These are phyloP conservation scores for Penicillium cosmopolitanum DNA, from an alignment of 495 filamentous ascomycete genomes.

Conservation along the genomic window DNA sequence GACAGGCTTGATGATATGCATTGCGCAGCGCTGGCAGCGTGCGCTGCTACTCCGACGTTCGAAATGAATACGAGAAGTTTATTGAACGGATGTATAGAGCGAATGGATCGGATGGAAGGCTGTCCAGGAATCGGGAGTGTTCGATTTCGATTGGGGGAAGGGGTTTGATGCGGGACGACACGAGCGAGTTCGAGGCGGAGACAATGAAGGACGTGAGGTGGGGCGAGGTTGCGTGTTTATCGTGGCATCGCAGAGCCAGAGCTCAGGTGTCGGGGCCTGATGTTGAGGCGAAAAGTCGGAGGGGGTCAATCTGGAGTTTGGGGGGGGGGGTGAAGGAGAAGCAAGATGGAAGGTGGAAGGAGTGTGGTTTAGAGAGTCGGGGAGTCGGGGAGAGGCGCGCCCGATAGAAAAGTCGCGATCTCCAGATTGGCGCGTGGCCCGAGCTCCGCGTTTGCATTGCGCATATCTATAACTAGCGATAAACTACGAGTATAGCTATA, in stretches of 20 bases:
- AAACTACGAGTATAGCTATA: too few species aligned
- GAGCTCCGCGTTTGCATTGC: conserved; percentile 38
- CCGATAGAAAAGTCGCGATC: conserved; percentile 49
- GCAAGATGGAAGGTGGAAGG: background rate
- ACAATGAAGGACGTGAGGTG: background rate
- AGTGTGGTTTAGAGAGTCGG: background rate
- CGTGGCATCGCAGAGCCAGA: conserved; percentile 36
- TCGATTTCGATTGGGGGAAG: background rate
- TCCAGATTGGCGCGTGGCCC: conserved; percentile 43
- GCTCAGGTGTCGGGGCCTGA: conserved; percentile 5
- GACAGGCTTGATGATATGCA: conserved; percentile 91
- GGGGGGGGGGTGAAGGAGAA: background rate
- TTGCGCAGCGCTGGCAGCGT: conserved; percentile 38
- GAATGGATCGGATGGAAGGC: background rate
- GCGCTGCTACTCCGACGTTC: conserved; percentile 5
- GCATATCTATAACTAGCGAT: background rate
- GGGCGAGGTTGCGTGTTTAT: conserved; percentile 17
- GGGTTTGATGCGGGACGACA: background rate
- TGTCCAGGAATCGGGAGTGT: background rate
- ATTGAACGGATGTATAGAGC: background rate
- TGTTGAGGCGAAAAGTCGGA: background rate
- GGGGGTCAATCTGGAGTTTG: background rate
- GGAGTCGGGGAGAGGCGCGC: conserved; percentile 26
- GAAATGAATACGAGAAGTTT: background rate
- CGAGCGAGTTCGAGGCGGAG: background rate